Conservation (phyloP, 2,329 filamentous ascomycete species). For the Aspergillus terreus region DNA sequence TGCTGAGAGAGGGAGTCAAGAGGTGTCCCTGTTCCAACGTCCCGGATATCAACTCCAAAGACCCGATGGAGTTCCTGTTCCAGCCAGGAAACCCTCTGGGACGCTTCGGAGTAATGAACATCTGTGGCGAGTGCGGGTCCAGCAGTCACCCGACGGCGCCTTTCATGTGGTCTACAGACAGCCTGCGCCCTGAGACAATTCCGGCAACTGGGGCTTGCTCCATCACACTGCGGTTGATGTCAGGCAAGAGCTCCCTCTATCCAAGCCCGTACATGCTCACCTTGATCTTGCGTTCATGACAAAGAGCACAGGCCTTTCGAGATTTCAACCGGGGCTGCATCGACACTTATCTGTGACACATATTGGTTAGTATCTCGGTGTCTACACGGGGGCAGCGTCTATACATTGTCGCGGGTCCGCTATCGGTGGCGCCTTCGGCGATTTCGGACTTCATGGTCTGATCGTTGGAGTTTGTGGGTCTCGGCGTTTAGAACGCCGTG, state of each 20-base stretch:
- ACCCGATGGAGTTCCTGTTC: slow-evolving; percentile 3
- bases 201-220: not conserved
- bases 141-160: not conserved
- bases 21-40: not conserved
- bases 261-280: not conserved
- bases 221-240: not conserved
- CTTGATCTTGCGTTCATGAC: slow-evolving; percentile 4
- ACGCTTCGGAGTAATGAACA: not conserved
- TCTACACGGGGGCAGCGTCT: not conserved
- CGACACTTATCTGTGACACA: not conserved
- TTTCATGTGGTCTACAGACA: slow-evolving; percentile 1
- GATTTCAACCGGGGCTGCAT: slow-evolving; percentile 2
- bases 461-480: not conserved
- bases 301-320: slow-evolving; percentile 3
- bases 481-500: not conserved
- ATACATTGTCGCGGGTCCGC: not conserved
- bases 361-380: not conserved
- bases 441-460: not conserved
- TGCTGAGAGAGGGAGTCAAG: not conserved
- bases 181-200: slow-evolving; percentile 1
- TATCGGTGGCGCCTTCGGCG: not conserved
- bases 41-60: not conserved
- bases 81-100: not conserved
- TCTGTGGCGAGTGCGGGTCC: not conserved
- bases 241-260: not conserved